These are phyloP conservation scores for Monosporascus sp. DNA, from an alignment of 2,329 filamentous ascomycete genomes.

Conservation along the genomic window DNA sequence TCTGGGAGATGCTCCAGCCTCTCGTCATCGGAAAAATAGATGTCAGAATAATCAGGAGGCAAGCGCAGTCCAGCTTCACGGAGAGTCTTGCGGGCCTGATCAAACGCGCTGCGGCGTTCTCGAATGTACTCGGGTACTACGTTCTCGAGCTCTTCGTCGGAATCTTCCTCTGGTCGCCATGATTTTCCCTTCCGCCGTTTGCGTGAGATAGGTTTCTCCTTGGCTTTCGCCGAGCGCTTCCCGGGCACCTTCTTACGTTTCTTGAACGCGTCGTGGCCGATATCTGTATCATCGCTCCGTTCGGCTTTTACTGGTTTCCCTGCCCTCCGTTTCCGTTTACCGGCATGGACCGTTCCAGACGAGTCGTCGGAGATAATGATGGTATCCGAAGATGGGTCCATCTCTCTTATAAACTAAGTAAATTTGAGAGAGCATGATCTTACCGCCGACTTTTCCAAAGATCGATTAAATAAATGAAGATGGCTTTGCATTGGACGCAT, in stretches of 20 bases:
- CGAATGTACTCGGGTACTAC: conserved; percentile 69
- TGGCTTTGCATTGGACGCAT: neutral
- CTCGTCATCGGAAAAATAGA: conserved; percentile 72
- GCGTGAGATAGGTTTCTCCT: conserved; percentile 3
- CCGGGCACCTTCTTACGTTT: conserved; percentile 15
- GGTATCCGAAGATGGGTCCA: conserved; percentile 10
- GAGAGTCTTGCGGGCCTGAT: conserved; percentile 52
- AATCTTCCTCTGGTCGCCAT: conserved; percentile 25
- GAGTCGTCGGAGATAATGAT: conserved; percentile 22
- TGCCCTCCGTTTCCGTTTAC: conserved; percentile 17
- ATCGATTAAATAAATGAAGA: neutral
- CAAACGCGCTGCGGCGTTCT: conserved; percentile 63
- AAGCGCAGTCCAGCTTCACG: conserved; percentile 66
- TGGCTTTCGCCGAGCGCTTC: conserved; percentile 7
- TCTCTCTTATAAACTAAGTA: conserved; percentile 3
- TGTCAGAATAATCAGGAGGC: conserved; percentile 69
- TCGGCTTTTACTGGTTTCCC: conserved; percentile 9
- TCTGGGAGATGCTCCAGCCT: conserved; percentile 56
- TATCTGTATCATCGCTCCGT: conserved; percentile 24
- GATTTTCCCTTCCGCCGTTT: conserved; percentile 6
- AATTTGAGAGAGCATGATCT: neutral
- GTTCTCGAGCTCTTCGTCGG: conserved; percentile 40
- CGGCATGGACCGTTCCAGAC: conserved; percentile 15
- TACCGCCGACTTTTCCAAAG: neutral
- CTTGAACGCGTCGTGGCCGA: conserved; percentile 11